Percentiles rank a stretch among this genome's conserved stretches.
phyloP scores from a whole-genome alignment of 148 eudicot genomes.

The Amaranthus palmeri region DNA sequence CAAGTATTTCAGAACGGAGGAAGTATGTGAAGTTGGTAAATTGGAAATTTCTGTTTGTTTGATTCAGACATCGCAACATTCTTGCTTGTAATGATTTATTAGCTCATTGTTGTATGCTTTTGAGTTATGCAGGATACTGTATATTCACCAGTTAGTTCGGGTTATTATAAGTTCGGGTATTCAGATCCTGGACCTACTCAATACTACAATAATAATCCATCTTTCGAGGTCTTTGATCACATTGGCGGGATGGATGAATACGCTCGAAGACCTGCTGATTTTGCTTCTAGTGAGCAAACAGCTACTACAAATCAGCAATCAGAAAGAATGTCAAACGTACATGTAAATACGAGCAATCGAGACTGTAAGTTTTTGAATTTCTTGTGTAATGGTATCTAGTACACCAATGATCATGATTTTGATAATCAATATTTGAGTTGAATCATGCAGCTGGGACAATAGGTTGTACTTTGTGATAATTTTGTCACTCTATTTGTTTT shows the following conservation, averaged over 20 bases:
- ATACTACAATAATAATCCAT: conserved; percentile 52
- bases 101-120: no score
- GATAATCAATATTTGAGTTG: no score
- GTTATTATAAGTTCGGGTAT: conserved; percentile 73
- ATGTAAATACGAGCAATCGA: conserved; percentile 30
- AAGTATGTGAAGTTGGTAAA: background rate
- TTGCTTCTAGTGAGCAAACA: conserved; percentile 40
- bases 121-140: conserved; percentile 54
- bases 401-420: no score
- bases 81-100: background rate
- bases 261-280: conserved; percentile 40
- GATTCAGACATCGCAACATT: background rate
- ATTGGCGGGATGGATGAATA: conserved; percentile 38
- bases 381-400: background rate
- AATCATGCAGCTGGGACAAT: no score
- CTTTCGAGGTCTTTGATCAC: conserved; percentile 44
- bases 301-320: conserved; percentile 40
- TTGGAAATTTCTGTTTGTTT: background rate
- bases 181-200: conserved; percentile 67
- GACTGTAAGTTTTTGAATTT: conserved; percentile 61
- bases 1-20: no score
- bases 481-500: no score
- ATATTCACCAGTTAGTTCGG: conserved; percentile 54
- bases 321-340: conserved; percentile 38
- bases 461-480: no score